phyloP scores from a whole-genome alignment of 1,284 basidiomycete genomes.

The Melampsora larici-populina region DNA sequence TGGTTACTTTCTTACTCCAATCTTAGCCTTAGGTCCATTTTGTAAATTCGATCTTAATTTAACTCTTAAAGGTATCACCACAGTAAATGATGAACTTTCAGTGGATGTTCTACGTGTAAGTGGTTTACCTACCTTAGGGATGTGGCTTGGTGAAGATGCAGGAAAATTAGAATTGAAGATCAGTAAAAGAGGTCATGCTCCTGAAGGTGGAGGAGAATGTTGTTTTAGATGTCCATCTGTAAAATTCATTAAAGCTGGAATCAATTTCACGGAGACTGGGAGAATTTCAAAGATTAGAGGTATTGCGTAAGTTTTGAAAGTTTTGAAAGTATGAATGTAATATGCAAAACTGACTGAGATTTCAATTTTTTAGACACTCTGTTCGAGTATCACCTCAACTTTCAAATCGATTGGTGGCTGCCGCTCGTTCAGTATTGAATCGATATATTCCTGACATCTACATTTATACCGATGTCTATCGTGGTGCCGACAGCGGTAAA shows the following conservation, averaged over 20 bases:
- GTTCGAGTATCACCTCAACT: conserved; percentile 95
- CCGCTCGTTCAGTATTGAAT: conserved; percentile 83
- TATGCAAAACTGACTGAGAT: neutral
- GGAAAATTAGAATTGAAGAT: conserved; percentile 63
- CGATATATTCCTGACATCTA: conserved; percentile 97
- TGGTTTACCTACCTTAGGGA: conserved; percentile 81
- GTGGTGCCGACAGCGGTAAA: conserved; percentile 93
- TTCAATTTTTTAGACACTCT: conserved; percentile 64
- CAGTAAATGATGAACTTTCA: conserved; percentile 77
- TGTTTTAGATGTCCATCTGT: conserved; percentile 90
- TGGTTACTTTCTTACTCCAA: conserved; percentile 89
- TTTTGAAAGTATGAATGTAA: too few species aligned
- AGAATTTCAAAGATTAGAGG: conserved; percentile 92
- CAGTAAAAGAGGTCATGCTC: conserved; percentile 85
- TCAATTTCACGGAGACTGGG: conserved; percentile 87
- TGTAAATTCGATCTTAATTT: conserved; percentile 80
- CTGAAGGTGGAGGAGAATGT: conserved; percentile 85
- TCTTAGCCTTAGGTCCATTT: conserved; percentile 87
- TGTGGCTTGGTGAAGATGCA: conserved; percentile 77
- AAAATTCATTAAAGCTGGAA: conserved; percentile 75
- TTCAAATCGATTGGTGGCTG: conserved; percentile 94
- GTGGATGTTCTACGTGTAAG: conserved; percentile 89
- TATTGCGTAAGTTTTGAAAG: conserved; percentile 67
- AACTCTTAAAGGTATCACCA: conserved; percentile 83
- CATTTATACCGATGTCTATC: conserved; percentile 96